These are phyloP conservation scores for Dactylella cylindrospora DNA, from an alignment of 2,329 filamentous ascomycete species.

Conservation along the genomic window DNA sequence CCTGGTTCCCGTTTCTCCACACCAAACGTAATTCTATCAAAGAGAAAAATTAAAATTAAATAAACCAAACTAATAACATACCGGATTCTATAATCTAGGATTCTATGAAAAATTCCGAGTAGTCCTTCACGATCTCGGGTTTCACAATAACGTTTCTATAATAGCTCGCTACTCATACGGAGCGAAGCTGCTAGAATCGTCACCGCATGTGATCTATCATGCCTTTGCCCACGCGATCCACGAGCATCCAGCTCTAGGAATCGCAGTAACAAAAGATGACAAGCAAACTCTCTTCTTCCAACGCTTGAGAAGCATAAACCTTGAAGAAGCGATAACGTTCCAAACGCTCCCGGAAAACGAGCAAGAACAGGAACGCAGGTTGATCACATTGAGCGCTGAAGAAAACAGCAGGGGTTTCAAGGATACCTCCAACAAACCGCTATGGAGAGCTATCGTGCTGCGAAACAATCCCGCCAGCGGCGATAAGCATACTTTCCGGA, in stretches of 20 bases:
- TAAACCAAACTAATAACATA: too few relatives aligned
- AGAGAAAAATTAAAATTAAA: constrained; percentile 2
- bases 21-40: too few relatives aligned
- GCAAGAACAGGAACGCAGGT: background rate
- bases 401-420: constrained; percentile 26
- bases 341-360: background rate
- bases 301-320: constrained; percentile 9
- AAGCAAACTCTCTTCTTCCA: constrained; percentile 11
- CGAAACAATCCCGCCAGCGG: background rate
- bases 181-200: constrained; percentile 5
- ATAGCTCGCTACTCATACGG: constrained; percentile 28
- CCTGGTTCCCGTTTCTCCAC: background rate
- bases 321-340: constrained; percentile 19
- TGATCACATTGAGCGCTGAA: constrained; percentile 8
- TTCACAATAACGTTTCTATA: constrained; percentile 31
- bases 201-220: constrained; percentile 12
- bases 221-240: constrained; percentile 15
- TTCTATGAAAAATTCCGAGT: constrained; percentile 35
- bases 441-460: constrained; percentile 25
- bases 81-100: too few relatives aligned
- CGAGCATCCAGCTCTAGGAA: constrained; percentile 21
- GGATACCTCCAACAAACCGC: constrained; percentile 4
- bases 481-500: constrained; percentile 6
- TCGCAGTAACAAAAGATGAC: constrained; percentile 2
- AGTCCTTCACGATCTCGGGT: constrained; percentile 28